Base-by-base conservation (phyloP, 2,329 filamentous ascomycete species). In the Colletotrichum neosansevieriae region DNA sequence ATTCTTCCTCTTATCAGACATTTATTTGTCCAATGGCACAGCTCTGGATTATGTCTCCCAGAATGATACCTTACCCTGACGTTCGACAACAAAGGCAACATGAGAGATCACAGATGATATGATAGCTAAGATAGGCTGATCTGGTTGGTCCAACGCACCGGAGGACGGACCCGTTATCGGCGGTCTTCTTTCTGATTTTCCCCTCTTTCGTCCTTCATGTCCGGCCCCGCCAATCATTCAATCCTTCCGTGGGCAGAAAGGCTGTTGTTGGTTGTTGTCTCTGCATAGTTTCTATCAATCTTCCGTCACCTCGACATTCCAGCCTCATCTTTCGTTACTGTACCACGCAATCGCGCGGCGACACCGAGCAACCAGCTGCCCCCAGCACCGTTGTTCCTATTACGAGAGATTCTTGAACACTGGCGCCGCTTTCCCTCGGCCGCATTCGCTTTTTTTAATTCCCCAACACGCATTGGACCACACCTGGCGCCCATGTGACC, bases 391-490 rank as follows among this genome's bases (percentile, higher is more conserved):
- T 12, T 38, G 13, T 50, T 17, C 53, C 5, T 54, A 65, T 65
- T 68, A 68, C 65, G 62, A 54, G 62, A 54, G 15, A 56, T 66
- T 21, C 40, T 58, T 58, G 58, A 56, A 67, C 49, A 49, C 47
- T 47, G 34, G 64, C 45, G 54, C 68, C 72, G 73, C 70, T 73
- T 73, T 73, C 59, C 73, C 66, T 73, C 72, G 73, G 72, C 72
- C 65, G 61, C 61, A 58, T 60, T 60, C 58, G 34, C 58, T 53
- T 34, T 45, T 58, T 42, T 49, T 5, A 24, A 36, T 53, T 50
- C 29, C 47, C 49, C 29, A 21, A 51, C 29, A 19, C 49, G 49
- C 49, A 51, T 32, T 38, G 36, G 40, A 32, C 36, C 54, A 57
- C 64, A 58, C 56, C 58, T 59, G 38, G 40, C 51, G 59, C 49